Evolutionary conservation across 2,329 filamentous ascomycete genomes (phyloP), one percentile per base, ranked within the genome.

Genomic region (Colletotrichum euphorbiae): DNA sequence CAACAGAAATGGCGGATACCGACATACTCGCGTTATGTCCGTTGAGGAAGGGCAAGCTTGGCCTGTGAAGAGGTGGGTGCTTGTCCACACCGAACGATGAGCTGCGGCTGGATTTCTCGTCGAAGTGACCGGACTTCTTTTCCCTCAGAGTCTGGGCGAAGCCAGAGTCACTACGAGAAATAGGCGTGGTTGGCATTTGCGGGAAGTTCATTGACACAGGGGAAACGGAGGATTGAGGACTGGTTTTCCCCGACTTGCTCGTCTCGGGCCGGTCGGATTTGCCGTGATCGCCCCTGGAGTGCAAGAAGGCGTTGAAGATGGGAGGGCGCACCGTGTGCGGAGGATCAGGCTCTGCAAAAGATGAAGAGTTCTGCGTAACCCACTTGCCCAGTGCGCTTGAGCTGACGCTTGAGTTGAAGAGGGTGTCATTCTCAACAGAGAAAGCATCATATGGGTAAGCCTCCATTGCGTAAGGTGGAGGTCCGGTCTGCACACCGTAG

Each of bases 81-180:
- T 89, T 90, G 72, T 93, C 93, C 75, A 94, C 84, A 33, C 91
- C 93, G 79, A 97, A 97, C 1, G 94, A 97, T n/a, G 94, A 97
- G 81, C 94, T 98, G 72, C 95, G 89, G 68, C 94, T 89, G n/a
- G 91, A 91, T 71, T 86, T 82, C 70, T 91, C 89, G 74, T 96
- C 92, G 73, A 98, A 97, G 77, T 98, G 93, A 1, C 93, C 94
- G 3, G 96, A 98, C 58, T 95, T 89, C 82, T 98, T 99, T 80
- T 98, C 96, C 36, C 94, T 90, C 65, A 99, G 83, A 4, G 93
- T 97, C 63, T 97, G 83, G 40, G 93, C 92, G 78, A 96, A 97
- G 2, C 93, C 95, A 4, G 95, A 98, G 76, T 99, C 96, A 74
- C 91, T 97, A 15, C 94, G 88, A 6, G 94, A 97, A n/a, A 92